phyloP scores from a whole-genome alignment of 2,329 filamentous ascomycete species.

The Xylariaceae sp. region DNA sequence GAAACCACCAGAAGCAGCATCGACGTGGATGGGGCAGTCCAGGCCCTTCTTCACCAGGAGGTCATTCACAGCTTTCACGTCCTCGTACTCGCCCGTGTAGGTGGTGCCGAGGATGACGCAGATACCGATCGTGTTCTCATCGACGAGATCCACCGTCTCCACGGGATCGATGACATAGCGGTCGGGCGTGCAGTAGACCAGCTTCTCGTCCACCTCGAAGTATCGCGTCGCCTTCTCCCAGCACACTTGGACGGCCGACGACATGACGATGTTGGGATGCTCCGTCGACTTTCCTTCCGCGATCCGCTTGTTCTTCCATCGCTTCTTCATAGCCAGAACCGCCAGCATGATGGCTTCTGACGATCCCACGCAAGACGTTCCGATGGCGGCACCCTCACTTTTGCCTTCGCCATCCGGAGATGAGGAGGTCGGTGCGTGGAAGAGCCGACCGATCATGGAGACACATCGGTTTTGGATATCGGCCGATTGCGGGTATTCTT shows the following conservation, averaged over 20 bases:
- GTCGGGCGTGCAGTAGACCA: constrained; percentile 57
- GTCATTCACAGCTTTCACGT: constrained; percentile 88
- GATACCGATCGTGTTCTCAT: constrained; percentile 80
- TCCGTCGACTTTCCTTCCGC: constrained; percentile 77
- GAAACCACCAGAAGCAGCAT: constrained; percentile 87
- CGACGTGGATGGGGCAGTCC: constrained; percentile 85
- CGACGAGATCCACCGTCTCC: constrained; percentile 54
- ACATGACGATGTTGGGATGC: constrained; percentile 91
- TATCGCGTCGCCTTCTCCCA: constrained; percentile 91
- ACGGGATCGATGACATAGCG: constrained; percentile 60
- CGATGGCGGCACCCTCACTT: constrained; percentile 65
- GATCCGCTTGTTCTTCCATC: constrained; percentile 82
- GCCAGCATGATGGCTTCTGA: constrained; percentile 84
- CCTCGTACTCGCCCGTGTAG: constrained; percentile 94
- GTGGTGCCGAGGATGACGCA: constrained; percentile 88
- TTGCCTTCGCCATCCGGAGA: constrained; percentile 38
- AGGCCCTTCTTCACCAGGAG: constrained; percentile 68
- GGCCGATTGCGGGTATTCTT: constrained; percentile 74
- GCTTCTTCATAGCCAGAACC: constrained; percentile 89
- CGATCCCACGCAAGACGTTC: constrained; percentile 82
- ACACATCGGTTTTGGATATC: constrained; percentile 91
- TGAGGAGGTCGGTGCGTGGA: constrained; percentile 65
- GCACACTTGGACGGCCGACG: constrained; percentile 90
- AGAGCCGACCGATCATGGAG: constrained; percentile 83
- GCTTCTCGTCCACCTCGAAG: constrained; percentile 90